Evolutionary conservation across 2,329 filamentous ascomycete genomes (phyloP).

Genomic region (Cordyceps cicadae): DNA sequence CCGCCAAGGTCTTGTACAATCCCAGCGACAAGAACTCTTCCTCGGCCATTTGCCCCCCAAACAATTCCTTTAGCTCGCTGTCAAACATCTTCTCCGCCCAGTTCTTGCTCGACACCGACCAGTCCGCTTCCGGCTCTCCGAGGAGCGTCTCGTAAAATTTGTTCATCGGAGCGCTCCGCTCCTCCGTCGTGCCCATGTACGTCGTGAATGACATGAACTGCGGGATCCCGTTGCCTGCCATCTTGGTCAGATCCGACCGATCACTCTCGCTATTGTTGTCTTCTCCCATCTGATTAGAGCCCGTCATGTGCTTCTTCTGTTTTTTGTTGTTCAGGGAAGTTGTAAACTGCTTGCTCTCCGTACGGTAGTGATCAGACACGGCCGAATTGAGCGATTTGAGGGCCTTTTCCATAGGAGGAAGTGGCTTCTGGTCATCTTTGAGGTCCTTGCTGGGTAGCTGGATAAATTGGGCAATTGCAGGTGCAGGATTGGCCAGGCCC

Average conservation of each 20-base stretch:
- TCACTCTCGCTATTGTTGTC: not conserved
- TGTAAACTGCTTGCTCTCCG: not conserved
- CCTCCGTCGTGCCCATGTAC: constrained; percentile 6
- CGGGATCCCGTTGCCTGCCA: not conserved
- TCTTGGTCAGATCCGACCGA: not conserved
- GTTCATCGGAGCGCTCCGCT: not conserved
- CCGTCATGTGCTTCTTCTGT: not conserved
- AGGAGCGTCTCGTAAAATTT: not conserved
- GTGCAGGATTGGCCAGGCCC: constrained; percentile 28
- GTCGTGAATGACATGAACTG: constrained; percentile 9
- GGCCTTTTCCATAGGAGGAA: not conserved
- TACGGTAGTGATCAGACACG: constrained; percentile 3
- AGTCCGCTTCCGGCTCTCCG: not conserved
- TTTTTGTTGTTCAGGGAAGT: not conserved
- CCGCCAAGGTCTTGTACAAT: constrained; percentile 4
- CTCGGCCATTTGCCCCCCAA: constrained; percentile 8
- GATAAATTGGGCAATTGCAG: constrained; percentile 6
- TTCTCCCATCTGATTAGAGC: not conserved
- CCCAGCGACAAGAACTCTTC: constrained; percentile 8
- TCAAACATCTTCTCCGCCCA: constrained; percentile 7
- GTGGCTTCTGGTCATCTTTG: not conserved
- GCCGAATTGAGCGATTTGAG: not conserved
- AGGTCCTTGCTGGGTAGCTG: not conserved
- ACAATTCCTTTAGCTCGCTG: constrained; percentile 1
- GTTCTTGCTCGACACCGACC: not conserved